Conservation (phyloP, 345 rosid species). For the Eucalyptus viminalis region DNA sequence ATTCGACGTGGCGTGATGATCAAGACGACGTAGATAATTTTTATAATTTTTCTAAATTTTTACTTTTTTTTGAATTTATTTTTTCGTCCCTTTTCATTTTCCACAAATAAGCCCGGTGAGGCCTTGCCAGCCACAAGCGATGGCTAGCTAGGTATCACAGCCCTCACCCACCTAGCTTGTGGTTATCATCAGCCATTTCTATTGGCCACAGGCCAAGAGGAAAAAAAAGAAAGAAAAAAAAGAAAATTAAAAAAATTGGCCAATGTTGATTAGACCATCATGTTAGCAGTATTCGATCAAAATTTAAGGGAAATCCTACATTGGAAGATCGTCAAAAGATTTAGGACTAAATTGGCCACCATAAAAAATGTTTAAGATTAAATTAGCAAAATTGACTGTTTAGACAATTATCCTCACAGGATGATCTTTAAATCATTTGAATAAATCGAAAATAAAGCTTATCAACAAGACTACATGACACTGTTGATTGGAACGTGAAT, state of each 20-base stretch:
- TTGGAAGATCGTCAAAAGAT: not conserved
- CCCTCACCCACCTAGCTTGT: not conserved
- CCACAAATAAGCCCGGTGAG: no score
- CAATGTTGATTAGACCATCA: not conserved
- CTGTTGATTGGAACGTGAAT: not conserved
- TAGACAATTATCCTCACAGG: not conserved
- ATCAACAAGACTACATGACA: not conserved
- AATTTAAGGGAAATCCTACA: not conserved
- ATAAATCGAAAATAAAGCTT: not conserved
- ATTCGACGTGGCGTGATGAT: rapidly evolving
- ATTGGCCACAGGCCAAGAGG: not conserved
- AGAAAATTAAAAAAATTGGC: not conserved
- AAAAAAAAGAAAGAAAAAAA: no score
- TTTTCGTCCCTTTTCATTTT: not conserved
- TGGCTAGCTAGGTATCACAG: not conserved
- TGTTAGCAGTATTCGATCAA: not conserved
- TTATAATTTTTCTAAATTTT: no score
- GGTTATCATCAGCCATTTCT: not conserved
- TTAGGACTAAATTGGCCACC: not conserved
- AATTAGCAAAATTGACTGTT: not conserved
- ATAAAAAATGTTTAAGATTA: not conserved
- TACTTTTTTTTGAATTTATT: not conserved
- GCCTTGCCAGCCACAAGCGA: no score
- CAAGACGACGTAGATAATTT: no score
- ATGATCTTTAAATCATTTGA: not conserved